Evolutionary conservation across 768 basidiomycete genomes (phyloP), one percentile per base, ranked within the genome.

Genomic region (Mycena vulgaris): DNA sequence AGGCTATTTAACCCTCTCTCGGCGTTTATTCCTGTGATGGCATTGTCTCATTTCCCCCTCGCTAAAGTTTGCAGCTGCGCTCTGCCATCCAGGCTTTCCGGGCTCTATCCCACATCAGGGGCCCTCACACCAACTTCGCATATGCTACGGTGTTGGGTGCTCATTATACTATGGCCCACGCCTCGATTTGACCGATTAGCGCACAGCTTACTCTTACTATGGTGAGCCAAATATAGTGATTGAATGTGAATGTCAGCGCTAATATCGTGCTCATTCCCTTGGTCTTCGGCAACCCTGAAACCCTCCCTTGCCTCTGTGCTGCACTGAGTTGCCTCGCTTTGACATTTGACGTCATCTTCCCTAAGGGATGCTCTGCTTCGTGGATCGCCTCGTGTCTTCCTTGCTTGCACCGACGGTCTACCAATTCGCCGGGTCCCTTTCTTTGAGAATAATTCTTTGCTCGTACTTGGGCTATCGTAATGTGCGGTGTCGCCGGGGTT

Each of bases 401-500:
- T 10, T 57, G 5, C 52, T 10, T 57, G 5, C 33, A 35, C 28
- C 45, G 52, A n/a, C 48, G 48, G 51, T 52, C 25, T 62, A 33
- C 30, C 53, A 66, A 53, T 35, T 68, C 33, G 35, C 66, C 59
- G 59, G 57, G 19, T 33, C 27, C 16, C 31, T 45, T 58, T 17
- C 39, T 67, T 60, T 49, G n/a, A 66, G 58, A 47, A 67, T 53
- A 9, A 30, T 39, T 61, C 66, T 11, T 40, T 37, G 27, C 35
- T 57, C 23, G 19, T 27, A 5, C 55, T 37, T 30, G 28, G 25
- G 35, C 65, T 56, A 19, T 62, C 56, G 68, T 66, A 65, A 70
- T 37, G 28, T 48, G 59, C 69, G 69, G 53, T 62, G 52, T 70
- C 47, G 59, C 59, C 64, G 64, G 69, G 30, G 52, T 33, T 65